A percentile compares a stretch with the other conserved stretches of the same genome.
Evolutionary conservation across 345 rosid species (phyloP).

Genomic region (Salix koriyanagi): DNA sequence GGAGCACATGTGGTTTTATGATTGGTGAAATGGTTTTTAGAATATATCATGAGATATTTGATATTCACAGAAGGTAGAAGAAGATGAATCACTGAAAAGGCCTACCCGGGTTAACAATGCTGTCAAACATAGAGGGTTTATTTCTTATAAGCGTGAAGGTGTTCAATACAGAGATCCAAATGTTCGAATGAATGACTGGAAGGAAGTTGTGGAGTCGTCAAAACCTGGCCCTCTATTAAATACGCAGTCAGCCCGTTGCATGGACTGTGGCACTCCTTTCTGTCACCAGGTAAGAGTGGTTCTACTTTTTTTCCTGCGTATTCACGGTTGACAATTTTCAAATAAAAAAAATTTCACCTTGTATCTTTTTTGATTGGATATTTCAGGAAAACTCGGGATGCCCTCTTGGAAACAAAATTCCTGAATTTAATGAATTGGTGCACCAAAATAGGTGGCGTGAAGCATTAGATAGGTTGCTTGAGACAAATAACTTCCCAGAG

Average conservation of each 20-base stretch:
- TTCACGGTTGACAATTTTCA: background rate
- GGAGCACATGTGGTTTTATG: background rate
- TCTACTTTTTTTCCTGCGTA: background rate
- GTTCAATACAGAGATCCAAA: constrained; percentile 85
- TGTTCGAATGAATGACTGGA: constrained; percentile 82
- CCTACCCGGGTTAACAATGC: constrained; percentile 65
- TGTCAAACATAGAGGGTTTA: constrained; percentile 75
- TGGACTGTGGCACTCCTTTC: constrained; percentile 99
- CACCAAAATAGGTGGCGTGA: constrained; percentile 98
- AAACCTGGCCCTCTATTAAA: constrained; percentile 77
- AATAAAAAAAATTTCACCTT: background rate
- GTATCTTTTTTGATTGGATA: background rate
- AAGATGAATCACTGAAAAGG: constrained; percentile 41
- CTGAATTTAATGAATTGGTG: constrained; percentile 95
- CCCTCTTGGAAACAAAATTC: constrained; percentile 97
- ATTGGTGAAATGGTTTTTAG: background rate
- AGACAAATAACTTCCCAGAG: constrained; percentile 98
- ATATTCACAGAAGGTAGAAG: constrained; percentile 37
- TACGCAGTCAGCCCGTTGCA: constrained; percentile 98
- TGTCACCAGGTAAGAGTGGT: constrained; percentile 78
- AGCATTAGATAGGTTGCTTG: constrained; percentile 90
- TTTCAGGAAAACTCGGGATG: constrained; percentile 95
- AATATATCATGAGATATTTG: constrained; percentile 1
- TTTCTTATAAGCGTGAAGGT: constrained; percentile 91
- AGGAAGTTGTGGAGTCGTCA: constrained; percentile 83